phyloP scores from a whole-genome alignment of 108 stramenopile species.

The Licmophora abbreviata region DNA sequence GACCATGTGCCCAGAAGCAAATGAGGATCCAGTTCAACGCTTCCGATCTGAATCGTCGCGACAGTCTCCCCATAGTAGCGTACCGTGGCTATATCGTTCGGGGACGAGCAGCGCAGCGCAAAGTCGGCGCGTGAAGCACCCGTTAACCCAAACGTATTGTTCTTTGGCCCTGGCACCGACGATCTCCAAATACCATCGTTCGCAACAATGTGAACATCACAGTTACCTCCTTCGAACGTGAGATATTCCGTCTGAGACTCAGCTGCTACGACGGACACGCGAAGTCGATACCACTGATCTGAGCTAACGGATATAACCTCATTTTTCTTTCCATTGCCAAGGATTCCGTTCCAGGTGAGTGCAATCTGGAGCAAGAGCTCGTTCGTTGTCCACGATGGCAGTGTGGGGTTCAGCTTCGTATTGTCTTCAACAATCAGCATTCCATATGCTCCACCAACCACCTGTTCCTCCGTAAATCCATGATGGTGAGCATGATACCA shows the following conservation, averaged over 20 bases:
- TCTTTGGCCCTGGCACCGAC: conserved; percentile 1
- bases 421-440: conserved; percentile 25
- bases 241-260: conserved; percentile 1
- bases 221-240: conserved; percentile 6
- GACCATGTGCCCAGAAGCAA: conserved; percentile 7
- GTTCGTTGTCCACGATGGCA: neutral
- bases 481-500: conserved; percentile 36
- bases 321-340: neutral
- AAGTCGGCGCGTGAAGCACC: conserved; percentile 32
- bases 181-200: conserved; percentile 35
- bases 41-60: neutral
- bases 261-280: conserved; percentile 17
- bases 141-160: conserved; percentile 15
- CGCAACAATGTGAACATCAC: conserved; percentile 22
- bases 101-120: conserved; percentile 20
- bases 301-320: conserved; percentile 5
- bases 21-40: too few relatives aligned
- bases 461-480: conserved; percentile 9
- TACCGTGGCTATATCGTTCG: neutral
- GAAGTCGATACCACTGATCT: conserved; percentile 20
- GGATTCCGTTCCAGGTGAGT: conserved; percentile 1
- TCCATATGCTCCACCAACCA: conserved; percentile 29
- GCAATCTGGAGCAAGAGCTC: neutral
- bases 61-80: neutral
- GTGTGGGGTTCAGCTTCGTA: neutral